Conservation (phyloP, 768 basidiomycete genomes). For the Pleurotus cornucopiae region DNA sequence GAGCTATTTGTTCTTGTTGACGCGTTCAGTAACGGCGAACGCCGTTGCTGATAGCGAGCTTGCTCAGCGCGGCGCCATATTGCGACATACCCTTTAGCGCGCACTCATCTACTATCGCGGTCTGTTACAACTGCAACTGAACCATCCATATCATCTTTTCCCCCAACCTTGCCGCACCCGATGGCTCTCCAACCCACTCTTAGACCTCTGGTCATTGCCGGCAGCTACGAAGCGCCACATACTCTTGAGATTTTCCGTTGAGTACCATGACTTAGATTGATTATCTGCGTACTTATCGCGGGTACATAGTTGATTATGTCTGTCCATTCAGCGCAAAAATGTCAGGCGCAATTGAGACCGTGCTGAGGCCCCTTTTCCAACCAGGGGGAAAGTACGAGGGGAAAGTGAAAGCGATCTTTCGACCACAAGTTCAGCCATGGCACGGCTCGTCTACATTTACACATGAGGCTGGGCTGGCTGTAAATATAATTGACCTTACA, state of each 20-base stretch:
- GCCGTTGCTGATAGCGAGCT: no score
- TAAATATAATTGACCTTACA: constrained; percentile 23
- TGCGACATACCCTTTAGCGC: no score
- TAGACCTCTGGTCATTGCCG: constrained; percentile 58
- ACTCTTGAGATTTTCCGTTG: constrained; percentile 76
- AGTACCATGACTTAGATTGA: background rate
- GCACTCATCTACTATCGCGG: no score
- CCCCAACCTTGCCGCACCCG: no score
- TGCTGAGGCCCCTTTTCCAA: constrained; percentile 57
- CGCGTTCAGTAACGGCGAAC: no score
- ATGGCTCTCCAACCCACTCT: constrained; percentile 85
- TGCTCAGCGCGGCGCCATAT: no score
- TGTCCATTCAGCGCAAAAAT: constrained; percentile 77
- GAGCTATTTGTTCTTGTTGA: no score
- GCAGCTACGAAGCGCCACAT: constrained; percentile 57
- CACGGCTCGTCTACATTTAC: constrained; percentile 70
- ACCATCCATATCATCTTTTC: no score
- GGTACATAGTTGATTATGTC: constrained; percentile 70
- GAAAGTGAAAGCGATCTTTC: constrained; percentile 69
- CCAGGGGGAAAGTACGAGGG: constrained; percentile 62
- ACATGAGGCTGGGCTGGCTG: constrained; percentile 82
- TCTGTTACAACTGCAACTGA: no score
- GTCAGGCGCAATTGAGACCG: constrained; percentile 50
- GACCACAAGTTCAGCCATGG: constrained; percentile 78
- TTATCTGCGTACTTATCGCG: background rate